Percentiles rank a stretch among this genome's conserved stretches.
Evolutionary conservation across 441 rosid genomes (phyloP).

Genomic region (Bocquillonia castaneifolia): DNA sequence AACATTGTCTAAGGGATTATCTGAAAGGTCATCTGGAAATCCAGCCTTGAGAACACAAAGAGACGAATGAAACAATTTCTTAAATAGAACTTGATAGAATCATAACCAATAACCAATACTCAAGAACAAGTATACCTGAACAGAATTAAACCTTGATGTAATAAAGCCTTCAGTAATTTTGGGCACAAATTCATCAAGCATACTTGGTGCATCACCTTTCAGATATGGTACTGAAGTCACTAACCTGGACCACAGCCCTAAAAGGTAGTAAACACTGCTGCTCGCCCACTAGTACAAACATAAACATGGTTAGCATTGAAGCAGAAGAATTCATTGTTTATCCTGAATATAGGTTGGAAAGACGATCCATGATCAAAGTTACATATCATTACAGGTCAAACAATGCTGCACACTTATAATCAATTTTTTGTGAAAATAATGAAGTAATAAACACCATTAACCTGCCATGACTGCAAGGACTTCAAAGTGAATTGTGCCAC

Average conservation of each 20-base stretch:
- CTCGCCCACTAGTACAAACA: constrained; percentile 85
- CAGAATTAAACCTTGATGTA: constrained; percentile 88
- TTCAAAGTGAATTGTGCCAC: constrained; percentile 94
- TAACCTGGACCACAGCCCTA: constrained; percentile 97
- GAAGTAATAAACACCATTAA: constrained; percentile 27
- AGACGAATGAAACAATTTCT: constrained; percentile 5
- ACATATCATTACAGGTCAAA: background rate
- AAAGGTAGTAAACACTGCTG: constrained; percentile 94
- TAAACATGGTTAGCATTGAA: constrained; percentile 9
- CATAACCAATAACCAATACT: background rate
- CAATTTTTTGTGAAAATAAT: background rate
- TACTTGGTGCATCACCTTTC: constrained; percentile 98
- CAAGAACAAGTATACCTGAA: constrained; percentile 56
- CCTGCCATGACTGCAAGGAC: constrained; percentile 99
- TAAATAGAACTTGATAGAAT: background rate
- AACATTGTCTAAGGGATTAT: constrained; percentile 92
- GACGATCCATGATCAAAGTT: background rate
- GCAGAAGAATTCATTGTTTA: constrained; percentile 1
- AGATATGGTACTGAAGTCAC: constrained; percentile 88
- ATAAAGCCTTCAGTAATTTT: constrained; percentile 95
- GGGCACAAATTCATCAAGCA: constrained; percentile 96
- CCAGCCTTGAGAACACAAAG: constrained; percentile 51
- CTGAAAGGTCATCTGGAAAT: constrained; percentile 70
- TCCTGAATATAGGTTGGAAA: constrained; percentile 6
- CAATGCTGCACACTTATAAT: background rate